Evolutionary conservation across 108 stramenopile species (phyloP).

Genomic region (Asterionellopsis glacialis): DNA sequence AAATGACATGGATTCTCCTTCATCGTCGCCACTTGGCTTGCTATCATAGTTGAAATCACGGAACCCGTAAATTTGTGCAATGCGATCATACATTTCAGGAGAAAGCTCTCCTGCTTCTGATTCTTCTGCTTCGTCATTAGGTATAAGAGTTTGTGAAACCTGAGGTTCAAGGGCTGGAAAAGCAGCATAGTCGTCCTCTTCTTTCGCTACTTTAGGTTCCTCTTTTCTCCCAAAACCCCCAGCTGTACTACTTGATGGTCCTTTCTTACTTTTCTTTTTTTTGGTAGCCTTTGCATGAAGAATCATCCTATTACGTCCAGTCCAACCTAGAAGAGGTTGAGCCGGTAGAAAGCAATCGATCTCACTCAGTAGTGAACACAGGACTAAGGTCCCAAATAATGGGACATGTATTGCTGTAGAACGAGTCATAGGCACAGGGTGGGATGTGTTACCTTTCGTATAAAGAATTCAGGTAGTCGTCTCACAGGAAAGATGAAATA

Average conservation of each 20-base stretch:
- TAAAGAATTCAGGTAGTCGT: too few species aligned
- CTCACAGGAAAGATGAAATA: too few species aligned
- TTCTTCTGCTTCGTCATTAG: conserved; percentile 21
- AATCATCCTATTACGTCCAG: background rate
- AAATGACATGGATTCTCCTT: conserved; percentile 27
- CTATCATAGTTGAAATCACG: conserved; percentile 57
- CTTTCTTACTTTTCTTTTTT: background rate
- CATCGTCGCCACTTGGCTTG: conserved; percentile 1
- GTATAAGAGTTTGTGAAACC: conserved; percentile 51
- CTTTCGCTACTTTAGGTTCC: background rate
- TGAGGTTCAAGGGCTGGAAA: conserved; percentile 65
- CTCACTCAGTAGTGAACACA: too few species aligned
- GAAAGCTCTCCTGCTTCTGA: conserved; percentile 28
- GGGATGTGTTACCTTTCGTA: too few species aligned
- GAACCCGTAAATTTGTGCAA: conserved; percentile 83
- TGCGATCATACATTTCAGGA: conserved; percentile 72
- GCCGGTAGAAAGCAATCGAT: too few species aligned
- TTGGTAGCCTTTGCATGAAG: background rate
- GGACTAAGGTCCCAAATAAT: too few species aligned
- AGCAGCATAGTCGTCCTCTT: conserved; percentile 32
- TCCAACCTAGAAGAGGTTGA: too few species aligned
- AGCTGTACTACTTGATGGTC: background rate
- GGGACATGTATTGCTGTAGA: too few species aligned
- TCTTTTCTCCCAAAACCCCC: conserved; percentile 20
- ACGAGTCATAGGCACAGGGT: too few species aligned